Evolutionary conservation across 495 filamentous ascomycete genomes (phyloP).

Genomic region (Podospora pseudocomata): DNA sequence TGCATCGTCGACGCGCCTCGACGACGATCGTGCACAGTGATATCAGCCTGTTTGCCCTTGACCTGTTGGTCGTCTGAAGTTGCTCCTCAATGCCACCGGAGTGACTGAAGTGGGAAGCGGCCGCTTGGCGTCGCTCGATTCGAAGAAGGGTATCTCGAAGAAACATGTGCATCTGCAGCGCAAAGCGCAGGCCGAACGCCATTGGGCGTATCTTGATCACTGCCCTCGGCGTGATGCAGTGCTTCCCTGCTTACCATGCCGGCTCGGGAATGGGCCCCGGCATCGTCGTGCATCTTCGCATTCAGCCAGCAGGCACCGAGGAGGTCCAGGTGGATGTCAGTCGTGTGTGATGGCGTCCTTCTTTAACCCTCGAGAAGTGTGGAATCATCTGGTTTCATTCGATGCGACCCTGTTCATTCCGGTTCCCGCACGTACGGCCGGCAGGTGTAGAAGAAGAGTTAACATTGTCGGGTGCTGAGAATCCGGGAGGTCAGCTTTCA

Average conservation of each 20-base stretch:
- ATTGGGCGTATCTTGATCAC: background rate
- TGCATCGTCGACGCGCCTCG: background rate
- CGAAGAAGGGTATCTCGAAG: background rate
- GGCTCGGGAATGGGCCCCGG: background rate
- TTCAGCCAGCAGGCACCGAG: background rate
- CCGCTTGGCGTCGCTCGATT: background rate
- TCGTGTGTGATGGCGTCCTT: background rate
- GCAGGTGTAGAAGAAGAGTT: background rate
- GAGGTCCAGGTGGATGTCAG: background rate
- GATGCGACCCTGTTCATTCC: background rate
- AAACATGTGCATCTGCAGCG: background rate
- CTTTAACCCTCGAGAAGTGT: background rate
- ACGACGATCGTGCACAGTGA: background rate
- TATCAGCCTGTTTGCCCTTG: background rate
- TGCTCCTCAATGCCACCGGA: background rate
- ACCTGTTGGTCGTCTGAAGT: background rate
- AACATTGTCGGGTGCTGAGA: background rate
- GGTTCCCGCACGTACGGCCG: too few relatives aligned
- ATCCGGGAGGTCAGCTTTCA: slow-evolving; percentile 1
- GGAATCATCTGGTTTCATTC: background rate
- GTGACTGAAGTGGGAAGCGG: background rate
- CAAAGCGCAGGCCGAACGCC: background rate
- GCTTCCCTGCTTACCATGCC: background rate
- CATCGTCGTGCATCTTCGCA: background rate
- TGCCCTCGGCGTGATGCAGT: background rate